These are phyloP conservation scores for Trichoderma asperelloides DNA, from an alignment of 495 filamentous ascomycete genomes.

Conservation along the genomic window DNA sequence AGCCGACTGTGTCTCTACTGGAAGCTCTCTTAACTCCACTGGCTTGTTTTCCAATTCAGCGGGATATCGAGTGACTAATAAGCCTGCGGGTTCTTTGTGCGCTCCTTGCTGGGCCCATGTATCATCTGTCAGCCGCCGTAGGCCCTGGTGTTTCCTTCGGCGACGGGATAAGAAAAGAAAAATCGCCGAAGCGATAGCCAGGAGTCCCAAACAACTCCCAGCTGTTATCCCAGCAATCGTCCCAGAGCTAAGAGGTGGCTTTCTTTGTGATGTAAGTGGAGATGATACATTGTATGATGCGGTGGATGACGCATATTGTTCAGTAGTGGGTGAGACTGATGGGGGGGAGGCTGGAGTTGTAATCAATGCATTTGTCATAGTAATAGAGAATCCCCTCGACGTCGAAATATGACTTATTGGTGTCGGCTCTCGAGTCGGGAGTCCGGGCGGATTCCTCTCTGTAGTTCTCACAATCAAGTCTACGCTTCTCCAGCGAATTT, in stretches of 20 bases:
- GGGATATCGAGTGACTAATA: background rate
- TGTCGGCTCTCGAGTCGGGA: background rate
- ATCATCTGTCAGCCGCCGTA: background rate
- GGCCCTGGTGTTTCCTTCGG: background rate
- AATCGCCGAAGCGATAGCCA: background rate
- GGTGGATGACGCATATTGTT: background rate
- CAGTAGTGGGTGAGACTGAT: background rate
- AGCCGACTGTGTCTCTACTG: background rate
- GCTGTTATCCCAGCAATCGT: background rate
- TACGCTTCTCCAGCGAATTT: conserved; percentile 9
- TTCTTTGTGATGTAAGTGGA: background rate
- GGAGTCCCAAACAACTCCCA: background rate
- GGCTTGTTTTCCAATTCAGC: background rate
- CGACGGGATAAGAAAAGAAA: background rate
- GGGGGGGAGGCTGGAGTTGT: background rate
- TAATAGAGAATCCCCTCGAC: background rate
- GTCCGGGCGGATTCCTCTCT: background rate
- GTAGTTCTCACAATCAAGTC: background rate
- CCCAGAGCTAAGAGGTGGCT: background rate
- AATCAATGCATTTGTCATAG: background rate
- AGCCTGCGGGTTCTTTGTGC: background rate
- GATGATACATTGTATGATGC: background rate
- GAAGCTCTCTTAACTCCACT: background rate
- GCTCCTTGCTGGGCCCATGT: background rate
- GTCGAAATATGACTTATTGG: background rate